phyloP scores from a whole-genome alignment of 805 yeast genomes.

The Candida adriatica region DNA sequence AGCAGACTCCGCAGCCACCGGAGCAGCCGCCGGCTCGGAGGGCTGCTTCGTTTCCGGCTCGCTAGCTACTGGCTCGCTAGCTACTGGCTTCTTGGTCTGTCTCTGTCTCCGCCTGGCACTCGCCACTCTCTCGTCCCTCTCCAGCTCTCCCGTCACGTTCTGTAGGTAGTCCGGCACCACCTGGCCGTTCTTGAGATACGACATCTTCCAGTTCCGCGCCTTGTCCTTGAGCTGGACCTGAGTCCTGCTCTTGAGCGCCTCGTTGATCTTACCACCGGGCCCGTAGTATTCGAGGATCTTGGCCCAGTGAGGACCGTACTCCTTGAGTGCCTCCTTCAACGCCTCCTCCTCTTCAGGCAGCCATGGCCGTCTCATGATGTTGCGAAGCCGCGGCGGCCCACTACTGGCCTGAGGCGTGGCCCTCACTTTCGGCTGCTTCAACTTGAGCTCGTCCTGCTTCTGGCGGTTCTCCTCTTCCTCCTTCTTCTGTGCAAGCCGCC shows the following conservation, averaged over 20 bases:
- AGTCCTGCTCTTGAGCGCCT: conserved; percentile 76
- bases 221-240: conserved; percentile 94
- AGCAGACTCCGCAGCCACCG: too few relatives aligned
- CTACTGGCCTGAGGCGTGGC: background rate
- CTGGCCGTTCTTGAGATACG: conserved; percentile 65
- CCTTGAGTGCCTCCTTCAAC: conserved; percentile 67
- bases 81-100: too few relatives aligned
- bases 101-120: conserved; percentile 23
- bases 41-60: too few relatives aligned
- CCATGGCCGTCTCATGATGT: conserved; percentile 65
- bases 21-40: too few relatives aligned
- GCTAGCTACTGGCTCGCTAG: too few relatives aligned
- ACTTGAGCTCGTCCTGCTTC: background rate
- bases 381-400: conserved; percentile 20
- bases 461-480: conserved; percentile 13
- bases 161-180: conserved; percentile 75
- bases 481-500: conserved; percentile 13
- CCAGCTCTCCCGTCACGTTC: conserved; percentile 84
- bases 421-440: background rate
- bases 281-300: conserved; percentile 87
- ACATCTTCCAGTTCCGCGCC: conserved; percentile 93
- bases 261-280: conserved; percentile 84
- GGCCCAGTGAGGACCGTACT: conserved; percentile 90
- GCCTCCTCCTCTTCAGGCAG: conserved; percentile 84
- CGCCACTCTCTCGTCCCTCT: conserved; percentile 41